Base-by-base conservation (phyloP, 129 eudicot genomes). In the Erigeron canadensis region DNA sequence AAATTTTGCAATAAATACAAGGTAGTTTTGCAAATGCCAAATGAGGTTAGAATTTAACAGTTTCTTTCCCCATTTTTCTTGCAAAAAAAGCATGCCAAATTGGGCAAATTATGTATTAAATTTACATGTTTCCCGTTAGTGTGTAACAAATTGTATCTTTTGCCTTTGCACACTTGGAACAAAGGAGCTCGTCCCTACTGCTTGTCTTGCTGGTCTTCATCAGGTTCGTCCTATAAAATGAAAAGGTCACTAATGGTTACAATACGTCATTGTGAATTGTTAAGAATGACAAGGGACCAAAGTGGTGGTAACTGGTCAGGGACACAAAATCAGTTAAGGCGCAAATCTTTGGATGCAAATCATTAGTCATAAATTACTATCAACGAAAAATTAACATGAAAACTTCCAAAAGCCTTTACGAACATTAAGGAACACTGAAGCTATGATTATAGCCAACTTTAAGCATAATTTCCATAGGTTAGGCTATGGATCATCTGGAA, bases 111-210 rank as follows among this genome's bases (percentile, higher is more conserved):
- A 40, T 76, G 64, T 60, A 76, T 39, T 16, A 77, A 60, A 40
- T 69, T 41, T 50, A 77, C 65, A 46, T 63, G 13, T 42, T 66
- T 62, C 64, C 59, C 72, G 45, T 18, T 60, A 77, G 9, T 37
- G 21, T 48, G 53, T 47, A 76, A 59, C 12, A 72, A 59, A 57
- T 43, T 59, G 23, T 47, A 16, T 68, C 51, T 60, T 69, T 55
- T 22, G 53, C 61, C 66, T 60, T 59, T 19, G 44, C 68, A 50
- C 6, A 63, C 60, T 51, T 6, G 18, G 66, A 41, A 50, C 72
- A 48, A 77, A 63, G 28, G 66, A 77, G 43, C 54, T 68, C 40
- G 15, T 45, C 61, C 44, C 47, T 70, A 70, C 77, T 77, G 47
- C 58, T 23, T 46, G 16, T 63, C 60, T 70, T 41, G 76, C 70